Conservation (phyloP, 2,329 filamentous ascomycete species). For the Penicillium sclerotigenum region DNA sequence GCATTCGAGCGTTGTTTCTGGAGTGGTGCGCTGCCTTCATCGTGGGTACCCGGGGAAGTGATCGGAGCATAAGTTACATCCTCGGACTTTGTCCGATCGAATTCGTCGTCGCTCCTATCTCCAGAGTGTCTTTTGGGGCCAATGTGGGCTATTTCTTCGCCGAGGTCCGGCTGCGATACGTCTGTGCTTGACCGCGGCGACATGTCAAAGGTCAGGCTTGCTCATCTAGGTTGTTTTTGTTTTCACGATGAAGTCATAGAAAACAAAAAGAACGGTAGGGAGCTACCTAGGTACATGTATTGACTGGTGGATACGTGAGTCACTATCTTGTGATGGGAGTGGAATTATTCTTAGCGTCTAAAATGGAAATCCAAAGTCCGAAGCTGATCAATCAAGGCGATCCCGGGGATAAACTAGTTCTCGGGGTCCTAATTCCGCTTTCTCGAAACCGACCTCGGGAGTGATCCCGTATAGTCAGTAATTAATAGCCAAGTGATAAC, state of each 20-base stretch:
- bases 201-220: background rate
- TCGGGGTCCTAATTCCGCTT: background rate
- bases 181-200: background rate
- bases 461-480: background rate
- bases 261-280: background rate
- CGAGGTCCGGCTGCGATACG: constrained; percentile 4
- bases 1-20: constrained; percentile 22
- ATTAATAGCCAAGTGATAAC: constrained; percentile 1
- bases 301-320: background rate
- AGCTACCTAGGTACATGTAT: background rate
- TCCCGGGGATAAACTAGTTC: background rate
- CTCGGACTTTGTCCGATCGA: constrained; percentile 11
- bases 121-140: constrained; percentile 1
- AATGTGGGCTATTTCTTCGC: constrained; percentile 7
- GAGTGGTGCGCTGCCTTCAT: constrained; percentile 14
- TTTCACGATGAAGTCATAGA: background rate
- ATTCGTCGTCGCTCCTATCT: constrained; percentile 5
- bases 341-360: background rate
- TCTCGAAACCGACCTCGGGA: background rate
- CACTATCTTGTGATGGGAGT: background rate
- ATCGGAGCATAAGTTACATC: constrained; percentile 24
- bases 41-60: constrained; percentile 11
- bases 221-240: background rate
- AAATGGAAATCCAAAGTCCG: background rate
- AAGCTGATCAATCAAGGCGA: constrained; percentile 22